phyloP scores from a whole-genome alignment of 768 basidiomycete genomes.

The Suillus hirtellus region DNA sequence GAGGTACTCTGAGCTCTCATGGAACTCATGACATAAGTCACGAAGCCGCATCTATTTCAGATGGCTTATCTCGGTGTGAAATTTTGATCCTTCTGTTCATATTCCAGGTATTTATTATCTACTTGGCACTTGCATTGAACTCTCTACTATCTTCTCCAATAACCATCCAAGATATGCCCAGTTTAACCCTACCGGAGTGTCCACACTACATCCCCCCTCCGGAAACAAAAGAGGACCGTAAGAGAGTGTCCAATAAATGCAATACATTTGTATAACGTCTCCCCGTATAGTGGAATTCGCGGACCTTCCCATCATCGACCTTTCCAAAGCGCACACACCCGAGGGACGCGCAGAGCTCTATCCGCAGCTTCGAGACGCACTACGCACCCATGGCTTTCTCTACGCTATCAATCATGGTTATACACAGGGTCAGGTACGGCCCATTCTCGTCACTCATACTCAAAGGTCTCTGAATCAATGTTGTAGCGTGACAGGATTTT shows the following conservation, averaged over 20 bases:
- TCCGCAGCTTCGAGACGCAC: constrained; percentile 32
- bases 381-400: constrained; percentile 41
- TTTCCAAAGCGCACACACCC: constrained; percentile 32
- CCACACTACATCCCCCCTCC: constrained; percentile 34
- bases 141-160: too few species aligned
- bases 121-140: background rate
- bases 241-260: constrained; percentile 12
- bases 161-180: constrained; percentile 6
- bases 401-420: constrained; percentile 52
- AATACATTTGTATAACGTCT: background rate
- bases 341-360: constrained; percentile 35
- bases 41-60: background rate
- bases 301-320: constrained; percentile 34
- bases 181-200: constrained; percentile 29
- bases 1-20: background rate
- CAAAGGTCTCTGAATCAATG: background rate
- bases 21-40: background rate
- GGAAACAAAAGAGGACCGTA: constrained; percentile 32
- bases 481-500: constrained; percentile 42
- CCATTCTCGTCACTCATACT: background rate
- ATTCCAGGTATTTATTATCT: background rate
- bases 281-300: constrained; percentile 35
- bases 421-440: constrained; percentile 37
- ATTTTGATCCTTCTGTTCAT: too few species aligned
- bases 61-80: background rate